Evolutionary conservation across 129 eudicot species (phyloP).

Genomic region (Arctium lappa): DNA sequence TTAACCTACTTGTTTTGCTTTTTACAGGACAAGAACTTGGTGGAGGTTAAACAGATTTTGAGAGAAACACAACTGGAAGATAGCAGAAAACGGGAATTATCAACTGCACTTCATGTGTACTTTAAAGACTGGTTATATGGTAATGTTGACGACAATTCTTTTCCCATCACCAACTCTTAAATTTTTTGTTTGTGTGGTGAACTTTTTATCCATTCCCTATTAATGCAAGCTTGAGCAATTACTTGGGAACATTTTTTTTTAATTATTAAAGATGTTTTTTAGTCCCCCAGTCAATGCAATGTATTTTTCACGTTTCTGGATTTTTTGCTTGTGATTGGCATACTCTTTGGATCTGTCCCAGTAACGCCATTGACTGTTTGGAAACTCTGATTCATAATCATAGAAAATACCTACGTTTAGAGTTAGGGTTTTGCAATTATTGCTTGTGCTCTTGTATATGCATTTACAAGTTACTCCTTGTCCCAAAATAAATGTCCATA

Average conservation of each 20-base stretch:
- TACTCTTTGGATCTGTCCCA: not conserved
- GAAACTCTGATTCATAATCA: not conserved
- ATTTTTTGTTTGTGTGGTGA: not conserved
- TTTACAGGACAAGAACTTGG: constrained; percentile 67
- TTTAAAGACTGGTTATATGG: constrained; percentile 98
- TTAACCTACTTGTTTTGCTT: constrained; percentile 3
- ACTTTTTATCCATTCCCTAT: not conserved
- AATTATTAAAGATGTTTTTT: not conserved
- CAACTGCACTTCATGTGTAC: constrained; percentile 78
- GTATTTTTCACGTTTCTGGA: not conserved
- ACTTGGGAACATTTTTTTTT: not conserved
- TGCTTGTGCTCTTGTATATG: not conserved
- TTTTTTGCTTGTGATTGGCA: not conserved
- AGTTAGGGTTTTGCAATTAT: not conserved
- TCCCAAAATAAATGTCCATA: not conserved
- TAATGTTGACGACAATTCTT: constrained; percentile 24
- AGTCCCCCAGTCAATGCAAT: not conserved
- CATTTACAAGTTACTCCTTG: not conserved
- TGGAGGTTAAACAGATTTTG: constrained; percentile 73
- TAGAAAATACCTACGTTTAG: not conserved
- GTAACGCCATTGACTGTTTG: not conserved
- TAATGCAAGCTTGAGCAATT: constrained; percentile 7
- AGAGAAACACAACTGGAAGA: constrained; percentile 88
- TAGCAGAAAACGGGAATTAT: constrained; percentile 71
- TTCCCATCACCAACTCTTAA: not conserved